phyloP scores from a whole-genome alignment of 2,329 filamentous ascomycete genomes.

The Daldinia eschscholtzii region DNA sequence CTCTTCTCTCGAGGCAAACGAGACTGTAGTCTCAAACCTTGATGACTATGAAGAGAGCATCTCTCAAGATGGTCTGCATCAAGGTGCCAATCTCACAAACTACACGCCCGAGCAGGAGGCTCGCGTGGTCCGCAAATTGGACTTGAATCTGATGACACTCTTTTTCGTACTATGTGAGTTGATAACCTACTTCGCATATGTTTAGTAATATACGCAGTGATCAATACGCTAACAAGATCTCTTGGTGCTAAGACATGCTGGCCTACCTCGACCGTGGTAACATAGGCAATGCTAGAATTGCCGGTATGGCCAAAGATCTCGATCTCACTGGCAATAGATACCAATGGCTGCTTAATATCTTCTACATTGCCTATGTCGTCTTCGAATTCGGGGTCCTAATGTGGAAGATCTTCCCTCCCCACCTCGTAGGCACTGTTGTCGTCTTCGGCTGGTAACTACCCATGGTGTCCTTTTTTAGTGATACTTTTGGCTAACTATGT shows the following conservation, averaged over 20 bases:
- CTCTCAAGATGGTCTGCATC: slow-evolving; percentile 12
- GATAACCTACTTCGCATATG: slow-evolving; percentile 3
- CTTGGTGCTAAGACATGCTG: slow-evolving; percentile 42
- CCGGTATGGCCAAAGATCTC: slow-evolving; percentile 72
- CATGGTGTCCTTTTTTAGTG: neutral
- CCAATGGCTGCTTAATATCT: slow-evolving; percentile 71
- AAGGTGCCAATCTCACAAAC: slow-evolving; percentile 17
- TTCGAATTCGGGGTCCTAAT: slow-evolving; percentile 75
- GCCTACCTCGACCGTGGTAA: slow-evolving; percentile 55
- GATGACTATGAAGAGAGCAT: slow-evolving; percentile 24
- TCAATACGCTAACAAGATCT: slow-evolving; percentile 25
- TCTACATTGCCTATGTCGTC: slow-evolving; percentile 72
- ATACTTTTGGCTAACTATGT: slow-evolving; percentile 63
- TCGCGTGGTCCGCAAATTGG: slow-evolving; percentile 46
- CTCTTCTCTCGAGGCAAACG: slow-evolving; percentile 35
- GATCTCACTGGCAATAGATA: slow-evolving; percentile 64
- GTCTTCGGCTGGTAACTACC: slow-evolving; percentile 44
- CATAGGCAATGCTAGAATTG: slow-evolving; percentile 72
- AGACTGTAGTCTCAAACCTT: slow-evolving; percentile 15
- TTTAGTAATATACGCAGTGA: neutral
- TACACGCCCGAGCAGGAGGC: slow-evolving; percentile 36
- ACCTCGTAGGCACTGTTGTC: slow-evolving; percentile 63
- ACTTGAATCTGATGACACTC: slow-evolving; percentile 46
- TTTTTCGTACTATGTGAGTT: slow-evolving; percentile 48
- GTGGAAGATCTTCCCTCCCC: slow-evolving; percentile 71